These are phyloP conservation scores for Rhizopus sp. DNA, from an alignment of 371 early-diverging fungal genomes.

Conservation along the genomic window DNA sequence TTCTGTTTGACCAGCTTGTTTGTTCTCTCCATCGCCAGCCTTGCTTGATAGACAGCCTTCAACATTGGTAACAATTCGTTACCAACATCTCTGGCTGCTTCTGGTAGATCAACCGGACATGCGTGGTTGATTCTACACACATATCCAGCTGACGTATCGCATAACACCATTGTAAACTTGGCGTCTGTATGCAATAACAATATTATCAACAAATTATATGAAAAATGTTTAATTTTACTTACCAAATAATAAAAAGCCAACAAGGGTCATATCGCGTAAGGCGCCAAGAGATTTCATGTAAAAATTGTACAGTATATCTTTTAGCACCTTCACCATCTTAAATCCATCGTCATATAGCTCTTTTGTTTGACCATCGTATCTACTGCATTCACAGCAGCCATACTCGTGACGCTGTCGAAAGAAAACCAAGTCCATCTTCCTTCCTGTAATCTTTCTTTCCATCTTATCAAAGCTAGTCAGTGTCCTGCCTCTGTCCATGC, in stretches of 20 bases:
- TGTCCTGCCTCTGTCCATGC: slow-evolving; percentile 8
- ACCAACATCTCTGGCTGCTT: slow-evolving; percentile 18
- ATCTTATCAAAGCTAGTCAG: slow-evolving; percentile 10
- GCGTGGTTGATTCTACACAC: slow-evolving; percentile 14
- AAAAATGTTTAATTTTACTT: slow-evolving; percentile 14
- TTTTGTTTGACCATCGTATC: slow-evolving; percentile 17
- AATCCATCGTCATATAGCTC: slow-evolving; percentile 11
- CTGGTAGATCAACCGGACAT: slow-evolving; percentile 11
- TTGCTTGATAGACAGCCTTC: slow-evolving; percentile 6
- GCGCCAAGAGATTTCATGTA: slow-evolving; percentile 8
- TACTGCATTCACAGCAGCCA: slow-evolving; percentile 17
- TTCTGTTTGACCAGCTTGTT: slow-evolving; percentile 12
- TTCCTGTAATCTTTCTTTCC: slow-evolving; percentile 11
- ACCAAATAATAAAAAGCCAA: slow-evolving; percentile 18
- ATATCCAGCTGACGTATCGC: slow-evolving; percentile 16
- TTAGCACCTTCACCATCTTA: slow-evolving; percentile 20
- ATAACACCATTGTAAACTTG: slow-evolving; percentile 17
- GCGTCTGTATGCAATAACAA: slow-evolving; percentile 17
- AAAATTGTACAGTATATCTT: slow-evolving; percentile 14
- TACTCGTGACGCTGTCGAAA: slow-evolving; percentile 11
- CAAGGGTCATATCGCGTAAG: slow-evolving; percentile 15
- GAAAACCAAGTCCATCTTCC: slow-evolving; percentile 13
- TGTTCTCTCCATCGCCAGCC: slow-evolving; percentile 16
- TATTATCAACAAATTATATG: slow-evolving; percentile 18
- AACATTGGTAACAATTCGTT: slow-evolving; percentile 11